phyloP scores from a whole-genome alignment of 257 asterid species.

The Nicotiana benthamiana region DNA sequence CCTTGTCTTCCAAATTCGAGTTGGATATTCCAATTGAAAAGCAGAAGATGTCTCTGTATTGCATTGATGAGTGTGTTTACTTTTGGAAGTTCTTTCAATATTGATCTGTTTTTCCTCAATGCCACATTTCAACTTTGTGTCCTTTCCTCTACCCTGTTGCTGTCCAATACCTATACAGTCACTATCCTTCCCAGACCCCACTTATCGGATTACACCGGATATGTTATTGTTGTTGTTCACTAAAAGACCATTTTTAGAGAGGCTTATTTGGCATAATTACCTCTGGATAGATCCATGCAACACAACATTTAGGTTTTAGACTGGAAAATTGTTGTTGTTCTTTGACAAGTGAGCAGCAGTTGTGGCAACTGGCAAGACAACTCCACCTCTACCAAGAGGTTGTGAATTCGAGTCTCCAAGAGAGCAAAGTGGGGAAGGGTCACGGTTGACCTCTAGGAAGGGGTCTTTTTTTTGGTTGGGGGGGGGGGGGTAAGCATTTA shows the following conservation, averaged over 20 bases:
- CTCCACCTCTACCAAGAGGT: background rate
- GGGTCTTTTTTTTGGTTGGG: too few relatives aligned
- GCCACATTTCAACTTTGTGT: background rate
- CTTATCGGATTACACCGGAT: too few relatives aligned
- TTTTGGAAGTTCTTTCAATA: background rate
- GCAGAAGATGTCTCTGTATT: background rate
- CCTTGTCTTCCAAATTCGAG: background rate
- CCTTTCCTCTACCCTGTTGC: background rate
- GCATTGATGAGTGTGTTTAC: too few relatives aligned
- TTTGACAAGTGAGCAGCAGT: background rate
- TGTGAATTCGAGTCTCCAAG: background rate
- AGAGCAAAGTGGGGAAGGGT: background rate
- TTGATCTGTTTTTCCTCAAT: background rate
- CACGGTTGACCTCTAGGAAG: too few relatives aligned
- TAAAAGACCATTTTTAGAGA: background rate
- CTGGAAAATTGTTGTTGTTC: background rate
- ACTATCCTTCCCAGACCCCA: background rate
- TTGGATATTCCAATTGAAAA: background rate
- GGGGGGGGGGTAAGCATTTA: background rate
- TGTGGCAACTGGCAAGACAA: background rate
- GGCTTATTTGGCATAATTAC: background rate
- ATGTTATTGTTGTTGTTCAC: too few relatives aligned
- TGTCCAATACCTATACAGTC: background rate
- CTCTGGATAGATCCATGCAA: background rate
- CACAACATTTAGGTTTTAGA: background rate